These are phyloP conservation scores for Rheum nobile DNA, from an alignment of 148 eudicot genomes.

Conservation along the genomic window DNA sequence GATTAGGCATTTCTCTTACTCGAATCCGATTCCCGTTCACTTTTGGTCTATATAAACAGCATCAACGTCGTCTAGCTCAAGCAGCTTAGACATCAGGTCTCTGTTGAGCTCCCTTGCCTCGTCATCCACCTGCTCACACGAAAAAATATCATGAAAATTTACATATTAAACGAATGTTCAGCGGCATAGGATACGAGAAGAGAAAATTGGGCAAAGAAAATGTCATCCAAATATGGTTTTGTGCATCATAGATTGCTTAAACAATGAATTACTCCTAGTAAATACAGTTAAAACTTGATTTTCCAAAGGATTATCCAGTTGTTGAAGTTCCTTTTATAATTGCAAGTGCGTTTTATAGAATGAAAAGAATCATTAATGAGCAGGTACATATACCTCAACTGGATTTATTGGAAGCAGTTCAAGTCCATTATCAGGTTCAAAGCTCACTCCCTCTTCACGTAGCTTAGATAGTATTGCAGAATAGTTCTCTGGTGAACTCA, in stretches of 20 bases:
- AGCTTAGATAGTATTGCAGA: slow-evolving; percentile 55
- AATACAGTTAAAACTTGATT: not conserved
- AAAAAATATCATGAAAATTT: not conserved
- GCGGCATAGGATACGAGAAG: too few relatives aligned
- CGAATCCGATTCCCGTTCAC: slow-evolving; percentile 10
- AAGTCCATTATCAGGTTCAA: slow-evolving; percentile 77
- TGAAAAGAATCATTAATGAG: not conserved
- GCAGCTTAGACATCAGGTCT: slow-evolving; percentile 75
- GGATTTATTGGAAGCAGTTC: slow-evolving; percentile 61
- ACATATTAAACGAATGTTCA: too few relatives aligned
- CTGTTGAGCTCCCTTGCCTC: slow-evolving; percentile 95
- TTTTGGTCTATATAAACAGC: slow-evolving; percentile 87
- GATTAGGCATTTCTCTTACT: not conserved
- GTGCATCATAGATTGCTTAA: not conserved
- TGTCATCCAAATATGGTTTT: not conserved
- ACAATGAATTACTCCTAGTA: not conserved
- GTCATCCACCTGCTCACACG: slow-evolving; percentile 69
- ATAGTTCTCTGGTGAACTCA: slow-evolving; percentile 62
- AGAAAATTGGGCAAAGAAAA: too few relatives aligned
- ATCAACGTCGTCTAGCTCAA: slow-evolving; percentile 95
- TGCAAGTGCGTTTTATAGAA: not conserved
- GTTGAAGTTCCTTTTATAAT: not conserved
- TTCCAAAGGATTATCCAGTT: not conserved
- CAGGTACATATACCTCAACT: slow-evolving; percentile 50
- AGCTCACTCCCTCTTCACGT: slow-evolving; percentile 69